phyloP scores from a whole-genome alignment of 306 rosid species.

The Prunus persica region DNA sequence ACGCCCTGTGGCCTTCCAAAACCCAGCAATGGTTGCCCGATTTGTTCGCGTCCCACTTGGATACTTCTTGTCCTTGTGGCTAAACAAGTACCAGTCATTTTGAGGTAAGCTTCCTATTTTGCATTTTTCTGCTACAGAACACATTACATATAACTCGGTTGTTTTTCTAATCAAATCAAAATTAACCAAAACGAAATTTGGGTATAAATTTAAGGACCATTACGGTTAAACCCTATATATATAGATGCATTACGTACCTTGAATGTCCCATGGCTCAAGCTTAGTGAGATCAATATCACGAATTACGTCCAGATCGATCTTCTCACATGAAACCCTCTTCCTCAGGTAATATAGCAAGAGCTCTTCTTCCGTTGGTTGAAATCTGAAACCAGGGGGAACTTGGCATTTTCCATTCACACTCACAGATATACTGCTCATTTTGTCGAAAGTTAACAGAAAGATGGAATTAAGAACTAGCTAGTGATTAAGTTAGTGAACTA shows the following conservation, averaged over 20 bases:
- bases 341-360: conserved; percentile 61
- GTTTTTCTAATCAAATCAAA: not conserved
- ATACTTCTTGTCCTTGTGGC: not conserved
- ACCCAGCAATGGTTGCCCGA: not conserved
- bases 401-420: not conserved
- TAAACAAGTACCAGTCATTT: not conserved
- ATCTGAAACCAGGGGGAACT: no score
- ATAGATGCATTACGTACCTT: conserved; percentile 31
- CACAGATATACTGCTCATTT: not conserved
- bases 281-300: conserved; percentile 70
- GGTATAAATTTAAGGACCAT: not conserved
- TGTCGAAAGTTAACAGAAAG: no score
- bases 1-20: not conserved
- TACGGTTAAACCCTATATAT: not conserved
- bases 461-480: not conserved
- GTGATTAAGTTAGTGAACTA: not conserved
- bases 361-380: conserved; percentile 58
- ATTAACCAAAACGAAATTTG: no score
- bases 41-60: not conserved
- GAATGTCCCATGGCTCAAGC: conserved; percentile 74
- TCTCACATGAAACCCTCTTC: conserved; percentile 57
- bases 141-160: no score
- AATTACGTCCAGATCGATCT: conserved; percentile 67
- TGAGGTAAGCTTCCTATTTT: not conserved
- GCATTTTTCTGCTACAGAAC: not conserved